A percentile compares a stretch with the other conserved stretches of the same genome.
These are phyloP conservation scores for Calocybe gangraenosa DNA, from an alignment of 768 basidiomycete species.

Conservation along the genomic window DNA sequence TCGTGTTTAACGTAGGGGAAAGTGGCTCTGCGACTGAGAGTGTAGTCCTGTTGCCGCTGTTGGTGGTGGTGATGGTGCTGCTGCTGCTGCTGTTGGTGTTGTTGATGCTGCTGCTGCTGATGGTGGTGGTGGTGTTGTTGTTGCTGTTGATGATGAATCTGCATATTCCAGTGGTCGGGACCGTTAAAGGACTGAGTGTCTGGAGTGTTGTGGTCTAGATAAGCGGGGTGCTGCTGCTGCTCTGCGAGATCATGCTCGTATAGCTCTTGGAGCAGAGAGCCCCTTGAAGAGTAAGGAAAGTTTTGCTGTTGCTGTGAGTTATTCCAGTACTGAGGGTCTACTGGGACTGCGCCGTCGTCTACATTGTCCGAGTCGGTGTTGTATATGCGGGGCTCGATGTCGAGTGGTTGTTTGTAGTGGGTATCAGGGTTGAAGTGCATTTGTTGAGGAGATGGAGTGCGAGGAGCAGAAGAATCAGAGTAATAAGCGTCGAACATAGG, in stretches of 20 bases:
- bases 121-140: constrained; percentile 29
- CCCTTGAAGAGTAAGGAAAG: constrained; percentile 30
- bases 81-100: constrained; percentile 1
- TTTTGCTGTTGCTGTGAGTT: constrained; percentile 20
- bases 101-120: constrained; percentile 37
- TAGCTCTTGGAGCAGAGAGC: constrained; percentile 66
- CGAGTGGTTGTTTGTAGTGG: constrained; percentile 25
- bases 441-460: constrained; percentile 67
- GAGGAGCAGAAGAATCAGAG: constrained; percentile 66
- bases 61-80: constrained; percentile 33
- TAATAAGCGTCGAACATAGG: constrained; percentile 61
- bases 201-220: constrained; percentile 28
- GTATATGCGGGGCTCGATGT: constrained; percentile 41
- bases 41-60: constrained; percentile 39
- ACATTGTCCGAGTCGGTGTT: constrained; percentile 41
- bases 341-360: constrained; percentile 37
- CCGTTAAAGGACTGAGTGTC: constrained; percentile 20
- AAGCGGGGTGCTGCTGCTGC: constrained; percentile 32
- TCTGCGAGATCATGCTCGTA: constrained; percentile 56
- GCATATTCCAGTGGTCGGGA: constrained; percentile 11
- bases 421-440: constrained; percentile 23
- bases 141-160: constrained; percentile 21
- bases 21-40: constrained; percentile 60
- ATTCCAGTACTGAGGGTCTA: constrained; percentile 39
- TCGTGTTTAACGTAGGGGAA: constrained; percentile 79